Conservation (phyloP, 2,329 filamentous ascomycete species). For the Daldinia sp. region DNA sequence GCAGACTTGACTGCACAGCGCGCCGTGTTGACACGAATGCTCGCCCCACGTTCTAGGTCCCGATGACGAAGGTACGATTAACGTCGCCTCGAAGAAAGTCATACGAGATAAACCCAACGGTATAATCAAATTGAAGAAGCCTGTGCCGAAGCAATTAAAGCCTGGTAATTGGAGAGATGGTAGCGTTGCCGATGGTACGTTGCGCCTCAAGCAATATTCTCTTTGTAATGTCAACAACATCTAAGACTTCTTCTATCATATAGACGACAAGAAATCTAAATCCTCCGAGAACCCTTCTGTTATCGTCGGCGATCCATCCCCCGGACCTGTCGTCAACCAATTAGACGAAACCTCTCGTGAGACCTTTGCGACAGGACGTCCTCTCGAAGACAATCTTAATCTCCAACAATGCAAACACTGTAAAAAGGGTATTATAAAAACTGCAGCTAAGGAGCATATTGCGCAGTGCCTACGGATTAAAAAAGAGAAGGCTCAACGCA, state of each 20-base stretch:
- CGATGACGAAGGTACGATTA: slow-evolving; percentile 71
- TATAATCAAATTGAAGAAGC: slow-evolving; percentile 72
- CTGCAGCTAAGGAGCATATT: slow-evolving; percentile 82
- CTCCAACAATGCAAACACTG: slow-evolving; percentile 92
- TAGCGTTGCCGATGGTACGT: slow-evolving; percentile 71
- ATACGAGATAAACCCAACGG: slow-evolving; percentile 60
- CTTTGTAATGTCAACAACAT: background rate
- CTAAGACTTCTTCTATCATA: slow-evolving; percentile 16
- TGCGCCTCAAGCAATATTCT: slow-evolving; percentile 8
- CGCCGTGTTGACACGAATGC: slow-evolving; percentile 28
- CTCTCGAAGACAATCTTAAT: slow-evolving; percentile 83
- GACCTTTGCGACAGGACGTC: slow-evolving; percentile 84
- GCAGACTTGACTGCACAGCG: slow-evolving; percentile 14
- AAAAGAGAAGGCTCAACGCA: slow-evolving; percentile 81
- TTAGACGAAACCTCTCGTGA: slow-evolving; percentile 82
- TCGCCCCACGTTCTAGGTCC: slow-evolving; percentile 46
- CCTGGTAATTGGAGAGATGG: slow-evolving; percentile 79
- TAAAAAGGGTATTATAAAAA: slow-evolving; percentile 86
- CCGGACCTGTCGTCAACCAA: slow-evolving; percentile 70
- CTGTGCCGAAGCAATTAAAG: slow-evolving; percentile 71
- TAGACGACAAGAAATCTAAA: slow-evolving; percentile 68
- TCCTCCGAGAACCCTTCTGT: slow-evolving; percentile 56
- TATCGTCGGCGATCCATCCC: slow-evolving; percentile 58
- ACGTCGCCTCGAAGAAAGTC: slow-evolving; percentile 70
- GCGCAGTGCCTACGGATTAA: slow-evolving; percentile 86